phyloP scores from a whole-genome alignment of 2,329 filamentous ascomycete genomes.

The Fusarium stilboides region DNA sequence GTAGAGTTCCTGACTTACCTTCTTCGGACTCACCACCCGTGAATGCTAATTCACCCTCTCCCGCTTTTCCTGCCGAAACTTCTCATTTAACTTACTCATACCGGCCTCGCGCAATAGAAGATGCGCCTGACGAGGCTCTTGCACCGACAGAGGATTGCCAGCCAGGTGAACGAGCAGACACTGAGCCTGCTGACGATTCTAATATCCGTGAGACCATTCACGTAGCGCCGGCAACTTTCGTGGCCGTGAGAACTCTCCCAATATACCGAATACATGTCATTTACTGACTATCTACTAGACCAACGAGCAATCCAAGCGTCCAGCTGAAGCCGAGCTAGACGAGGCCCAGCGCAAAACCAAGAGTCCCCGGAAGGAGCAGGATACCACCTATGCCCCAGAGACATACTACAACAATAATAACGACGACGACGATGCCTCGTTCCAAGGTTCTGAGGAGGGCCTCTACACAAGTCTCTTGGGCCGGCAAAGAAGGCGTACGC shows the following conservation, averaged over 20 bases:
- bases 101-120: neutral
- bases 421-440: neutral
- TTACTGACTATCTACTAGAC: neutral
- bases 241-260: neutral
- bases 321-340: constrained; percentile 15
- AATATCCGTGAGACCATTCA: neutral
- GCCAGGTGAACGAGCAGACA: neutral
- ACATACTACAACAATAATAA: neutral
- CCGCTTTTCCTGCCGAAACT: too few relatives aligned
- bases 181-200: neutral
- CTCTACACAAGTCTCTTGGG: neutral
- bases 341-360: constrained; percentile 3
- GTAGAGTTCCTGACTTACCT: constrained; percentile 2
- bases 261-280: too few relatives aligned
- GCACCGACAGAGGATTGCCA: neutral
- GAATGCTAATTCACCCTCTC: neutral
- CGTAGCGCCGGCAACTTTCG: neutral
- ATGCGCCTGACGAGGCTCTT: neutral
- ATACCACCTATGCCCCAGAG: neutral
- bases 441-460: neutral
- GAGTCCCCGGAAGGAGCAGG: constrained; percentile 1
- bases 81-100: neutral
- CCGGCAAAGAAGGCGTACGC: neutral
- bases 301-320: neutral
- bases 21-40: neutral